A percentile compares a stretch with the other conserved stretches of the same genome.
Conservation (phyloP, 345 rosid species). For the Iberis pinnata region DNA sequence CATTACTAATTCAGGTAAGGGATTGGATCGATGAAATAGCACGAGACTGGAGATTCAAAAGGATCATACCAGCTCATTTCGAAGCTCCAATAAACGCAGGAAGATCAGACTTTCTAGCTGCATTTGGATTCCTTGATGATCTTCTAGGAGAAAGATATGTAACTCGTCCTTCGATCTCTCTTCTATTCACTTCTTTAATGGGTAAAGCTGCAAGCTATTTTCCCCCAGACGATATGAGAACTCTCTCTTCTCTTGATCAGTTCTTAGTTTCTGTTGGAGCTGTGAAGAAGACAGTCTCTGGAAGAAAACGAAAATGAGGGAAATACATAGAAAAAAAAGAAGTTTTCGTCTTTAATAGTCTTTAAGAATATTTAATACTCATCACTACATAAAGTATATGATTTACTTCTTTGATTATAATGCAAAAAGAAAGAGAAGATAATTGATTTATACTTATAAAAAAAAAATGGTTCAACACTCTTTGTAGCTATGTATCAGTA, state of each 20-base stretch:
- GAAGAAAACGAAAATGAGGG: conserved; percentile 47
- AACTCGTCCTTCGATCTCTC: conserved; percentile 62
- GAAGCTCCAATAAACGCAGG: conserved; percentile 80
- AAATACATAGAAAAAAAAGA: neutral
- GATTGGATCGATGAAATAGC: conserved; percentile 88
- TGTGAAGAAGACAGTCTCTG: conserved; percentile 86
- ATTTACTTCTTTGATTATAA: neutral
- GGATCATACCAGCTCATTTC: conserved; percentile 95
- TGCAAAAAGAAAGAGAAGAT: conserved; percentile 12
- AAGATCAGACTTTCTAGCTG: conserved; percentile 78
- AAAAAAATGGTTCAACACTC: conserved; percentile 8
- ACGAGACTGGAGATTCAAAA: conserved; percentile 81
- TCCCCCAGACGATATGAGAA: conserved; percentile 96
- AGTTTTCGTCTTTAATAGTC: neutral
- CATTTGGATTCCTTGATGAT: conserved; percentile 84
- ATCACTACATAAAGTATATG: too few species aligned
- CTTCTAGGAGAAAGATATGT: conserved; percentile 63
- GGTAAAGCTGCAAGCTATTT: conserved; percentile 95
- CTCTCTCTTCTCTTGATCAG: conserved; percentile 84
- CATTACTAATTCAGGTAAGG: conserved; percentile 44
- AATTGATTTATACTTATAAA: conserved; percentile 14
- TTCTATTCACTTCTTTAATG: conserved; percentile 60
- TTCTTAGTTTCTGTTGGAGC: conserved; percentile 85
- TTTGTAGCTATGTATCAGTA: conserved; percentile 23
- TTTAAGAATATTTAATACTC: conserved; percentile 2